phyloP scores from a whole-genome alignment of 2,329 filamentous ascomycete species.

The Didymella arachidicola region DNA sequence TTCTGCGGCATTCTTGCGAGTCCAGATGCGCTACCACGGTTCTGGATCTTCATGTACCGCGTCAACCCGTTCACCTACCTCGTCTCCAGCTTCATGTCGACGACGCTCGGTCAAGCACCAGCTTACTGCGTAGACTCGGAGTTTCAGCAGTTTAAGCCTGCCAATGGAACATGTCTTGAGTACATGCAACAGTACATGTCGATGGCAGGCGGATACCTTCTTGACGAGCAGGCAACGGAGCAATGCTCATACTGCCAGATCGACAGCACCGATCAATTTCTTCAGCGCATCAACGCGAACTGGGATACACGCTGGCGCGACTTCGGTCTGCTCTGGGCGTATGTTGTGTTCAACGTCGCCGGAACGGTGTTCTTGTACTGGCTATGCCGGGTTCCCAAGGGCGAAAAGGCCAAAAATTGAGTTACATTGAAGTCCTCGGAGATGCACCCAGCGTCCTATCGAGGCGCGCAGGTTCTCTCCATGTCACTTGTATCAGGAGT shows the following conservation, averaged over 20 bases:
- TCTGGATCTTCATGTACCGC: constrained; percentile 83
- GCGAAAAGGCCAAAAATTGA: constrained; percentile 49
- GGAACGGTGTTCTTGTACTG: constrained; percentile 62
- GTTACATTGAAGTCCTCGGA: neutral
- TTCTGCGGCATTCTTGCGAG: constrained; percentile 66
- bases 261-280: constrained; percentile 56
- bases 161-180: constrained; percentile 49
- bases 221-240: constrained; percentile 51
- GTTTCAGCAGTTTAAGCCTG: constrained; percentile 50
- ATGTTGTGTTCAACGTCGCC: constrained; percentile 59
- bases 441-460: neutral
- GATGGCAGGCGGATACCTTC: constrained; percentile 52
- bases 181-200: constrained; percentile 57
- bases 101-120: constrained; percentile 54
- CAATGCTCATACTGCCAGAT: constrained; percentile 60
- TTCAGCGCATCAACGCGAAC: constrained; percentile 33
- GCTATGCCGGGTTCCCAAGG: constrained; percentile 60
- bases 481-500: constrained; percentile 2
- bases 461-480: neutral
- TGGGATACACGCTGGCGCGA: neutral
- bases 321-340: constrained; percentile 61
- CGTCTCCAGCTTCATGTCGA: constrained; percentile 65
- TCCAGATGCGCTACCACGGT: constrained; percentile 66
- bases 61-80: constrained; percentile 73
- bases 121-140: constrained; percentile 60